phyloP scores from a whole-genome alignment of 73 alveolate genomes.

The Stentor roeselii region DNA sequence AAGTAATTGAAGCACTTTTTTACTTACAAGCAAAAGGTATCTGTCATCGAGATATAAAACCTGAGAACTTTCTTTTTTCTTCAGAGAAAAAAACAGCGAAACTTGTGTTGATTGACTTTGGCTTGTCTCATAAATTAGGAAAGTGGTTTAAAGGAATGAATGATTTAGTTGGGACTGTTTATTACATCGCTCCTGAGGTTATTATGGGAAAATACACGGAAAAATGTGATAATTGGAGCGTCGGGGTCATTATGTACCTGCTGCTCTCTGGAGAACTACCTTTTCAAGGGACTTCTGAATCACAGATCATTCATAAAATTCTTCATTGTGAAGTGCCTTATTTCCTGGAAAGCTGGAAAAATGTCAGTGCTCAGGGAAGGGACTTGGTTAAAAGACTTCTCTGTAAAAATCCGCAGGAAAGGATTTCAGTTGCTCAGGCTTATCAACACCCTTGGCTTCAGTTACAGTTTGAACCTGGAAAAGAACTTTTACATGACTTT shows the following conservation, averaged over 20 bases:
- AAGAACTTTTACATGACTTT: not conserved
- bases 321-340: not conserved
- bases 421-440: slow-evolving; percentile 42
- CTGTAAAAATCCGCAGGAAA: slow-evolving; percentile 35
- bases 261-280: slow-evolving; percentile 45
- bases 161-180: slow-evolving; percentile 40
- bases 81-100: slow-evolving; percentile 65
- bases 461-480: not conserved
- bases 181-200: slow-evolving; percentile 61
- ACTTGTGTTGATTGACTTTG: slow-evolving; percentile 81
- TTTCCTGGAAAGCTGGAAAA: slow-evolving; percentile 34
- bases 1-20: slow-evolving; percentile 65
- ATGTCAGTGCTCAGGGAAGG: slow-evolving; percentile 41
- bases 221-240: slow-evolving; percentile 63
- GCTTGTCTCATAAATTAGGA: slow-evolving; percentile 47
- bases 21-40: slow-evolving; percentile 86
- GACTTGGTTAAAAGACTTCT: slow-evolving; percentile 42
- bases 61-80: slow-evolving; percentile 85
- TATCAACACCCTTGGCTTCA: slow-evolving; percentile 41
- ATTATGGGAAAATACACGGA: slow-evolving; percentile 38
- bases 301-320: slow-evolving; percentile 27
- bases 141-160: slow-evolving; percentile 29
- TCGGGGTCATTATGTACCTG: slow-evolving; percentile 53
- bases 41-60: slow-evolving; percentile 92
- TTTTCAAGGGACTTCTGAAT: slow-evolving; percentile 36